These are phyloP conservation scores for Moesziomyces sp. DNA, from an alignment of 1,284 basidiomycete species.

Conservation along the genomic window DNA sequence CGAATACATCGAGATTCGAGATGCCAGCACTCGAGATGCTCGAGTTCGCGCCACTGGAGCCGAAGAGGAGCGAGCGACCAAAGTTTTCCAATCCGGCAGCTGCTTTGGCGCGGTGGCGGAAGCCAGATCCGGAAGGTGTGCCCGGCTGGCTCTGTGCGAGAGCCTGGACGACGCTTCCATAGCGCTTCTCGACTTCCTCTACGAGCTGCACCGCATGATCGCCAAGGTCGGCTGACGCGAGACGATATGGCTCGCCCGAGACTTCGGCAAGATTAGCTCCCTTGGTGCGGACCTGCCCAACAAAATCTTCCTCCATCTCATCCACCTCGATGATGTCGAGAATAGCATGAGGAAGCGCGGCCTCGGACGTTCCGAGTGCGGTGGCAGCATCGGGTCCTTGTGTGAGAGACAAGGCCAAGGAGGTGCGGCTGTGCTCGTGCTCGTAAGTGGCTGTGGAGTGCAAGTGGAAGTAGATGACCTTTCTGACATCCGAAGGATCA, in stretches of 20 bases:
- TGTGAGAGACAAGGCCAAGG: conserved; percentile 35
- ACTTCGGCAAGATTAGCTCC: conserved; percentile 16
- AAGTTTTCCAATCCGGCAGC: conserved; percentile 56
- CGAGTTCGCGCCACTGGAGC: conserved; percentile 30
- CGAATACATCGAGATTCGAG: conserved; percentile 52
- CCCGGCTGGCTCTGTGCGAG: conserved; percentile 27
- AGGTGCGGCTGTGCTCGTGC: conserved; percentile 29
- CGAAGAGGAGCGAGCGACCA: conserved; percentile 51
- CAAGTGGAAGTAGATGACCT: conserved; percentile 59
- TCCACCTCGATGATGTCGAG: conserved; percentile 51
- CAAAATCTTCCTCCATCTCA: conserved; percentile 43
- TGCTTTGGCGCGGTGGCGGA: conserved; percentile 51
- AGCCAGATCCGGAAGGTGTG: conserved; percentile 30
- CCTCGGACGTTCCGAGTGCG: conserved; percentile 31
- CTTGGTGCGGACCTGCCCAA: conserved; percentile 42
- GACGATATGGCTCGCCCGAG: conserved; percentile 18
- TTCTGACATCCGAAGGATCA: conserved; percentile 30
- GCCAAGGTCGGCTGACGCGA: conserved; percentile 34
- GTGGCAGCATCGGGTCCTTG: not conserved
- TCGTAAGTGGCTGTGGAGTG: conserved; percentile 41
- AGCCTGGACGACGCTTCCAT: conserved; percentile 14
- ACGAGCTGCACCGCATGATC: conserved; percentile 35
- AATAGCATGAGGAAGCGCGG: conserved; percentile 40
- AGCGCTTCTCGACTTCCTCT: conserved; percentile 38
- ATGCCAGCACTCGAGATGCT: conserved; percentile 41